Conservation (phyloP, 2,329 filamentous ascomycete genomes). For the Juglanconis sp. region DNA sequence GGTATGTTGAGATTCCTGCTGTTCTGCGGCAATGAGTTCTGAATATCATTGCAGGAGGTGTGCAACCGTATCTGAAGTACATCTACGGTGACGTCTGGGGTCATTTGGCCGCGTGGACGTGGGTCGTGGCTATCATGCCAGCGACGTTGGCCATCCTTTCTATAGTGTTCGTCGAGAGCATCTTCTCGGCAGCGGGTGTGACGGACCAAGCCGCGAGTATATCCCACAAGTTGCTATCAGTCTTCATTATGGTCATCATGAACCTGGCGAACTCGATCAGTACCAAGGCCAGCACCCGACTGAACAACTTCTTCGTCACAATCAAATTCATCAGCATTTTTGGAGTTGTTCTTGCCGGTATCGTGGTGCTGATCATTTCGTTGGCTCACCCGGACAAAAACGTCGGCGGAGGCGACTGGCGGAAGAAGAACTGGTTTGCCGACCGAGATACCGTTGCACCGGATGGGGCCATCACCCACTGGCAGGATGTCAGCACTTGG, state of each 20-base stretch:
- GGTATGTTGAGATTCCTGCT: conserved; percentile 29
- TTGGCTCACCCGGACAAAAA: conserved; percentile 31
- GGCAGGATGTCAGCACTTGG: conserved; percentile 49
- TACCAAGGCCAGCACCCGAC: conserved; percentile 51
- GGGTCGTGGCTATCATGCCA: conserved; percentile 63
- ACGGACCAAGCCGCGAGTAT: conserved; percentile 40
- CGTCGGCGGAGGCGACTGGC: conserved; percentile 50
- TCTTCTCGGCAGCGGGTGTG: conserved; percentile 50
- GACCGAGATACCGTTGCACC: conserved; percentile 47
- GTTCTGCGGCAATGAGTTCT: neutral
- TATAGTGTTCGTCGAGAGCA: conserved; percentile 61
- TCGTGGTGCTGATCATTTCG: conserved; percentile 44
- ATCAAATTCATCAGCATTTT: conserved; percentile 51
- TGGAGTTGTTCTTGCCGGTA: conserved; percentile 45
- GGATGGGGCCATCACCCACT: conserved; percentile 47
- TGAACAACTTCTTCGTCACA: conserved; percentile 54
- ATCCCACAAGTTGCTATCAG: conserved; percentile 50
- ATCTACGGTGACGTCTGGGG: conserved; percentile 59
- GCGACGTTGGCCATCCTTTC: conserved; percentile 61
- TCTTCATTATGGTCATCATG: conserved; percentile 44
- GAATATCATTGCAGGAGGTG: conserved; percentile 41
- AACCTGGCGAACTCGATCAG: conserved; percentile 53
- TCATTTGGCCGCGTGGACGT: conserved; percentile 64
- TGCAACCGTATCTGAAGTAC: conserved; percentile 60
- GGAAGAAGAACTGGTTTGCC: conserved; percentile 52